Evolutionary conservation across 164 flowering plant genomes (phyloP), one percentile per base, ranked within the genome.

Genomic region (Taxillus chinensis): DNA sequence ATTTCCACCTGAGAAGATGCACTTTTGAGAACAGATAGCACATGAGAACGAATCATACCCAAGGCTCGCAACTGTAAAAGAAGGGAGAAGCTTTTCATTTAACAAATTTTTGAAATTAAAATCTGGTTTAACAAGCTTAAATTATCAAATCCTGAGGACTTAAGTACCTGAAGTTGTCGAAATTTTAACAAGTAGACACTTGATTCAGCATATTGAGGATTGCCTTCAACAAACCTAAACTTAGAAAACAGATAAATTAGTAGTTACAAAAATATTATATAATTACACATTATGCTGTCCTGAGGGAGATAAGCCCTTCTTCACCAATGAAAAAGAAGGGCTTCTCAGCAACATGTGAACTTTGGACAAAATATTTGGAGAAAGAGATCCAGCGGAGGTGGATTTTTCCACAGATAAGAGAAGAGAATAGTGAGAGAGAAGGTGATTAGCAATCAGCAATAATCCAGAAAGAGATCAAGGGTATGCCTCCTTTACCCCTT

Each of bases 201-300:
- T 54, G 97, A 90, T 78, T 93, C 99, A 37, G 96, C 96, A 82
- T 86, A 93, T 56, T 93, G 99, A 39, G 95, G 92, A 79, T 90
- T 93, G 73, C 76, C 82, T 68, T 90, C 96, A 62, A 90, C 92
- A 83, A 89, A 93, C 79, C 99, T 93, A 70, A 48, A 67, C 52
- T 59, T 49, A 46, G 42, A 53, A 39, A 11, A 13, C 16, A 58
- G 59, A 58, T 63, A 39, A 39, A 16, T 39, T 8, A 62, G 42
- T 9, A 12, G 13, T 49, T 9, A 49, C 4, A 49, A 49, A 12
- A 49, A 49, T 12, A 11, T 27, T 27, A 27, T 27, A 27, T 27
- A 27, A 27, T 27, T 27, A 27, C 27, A 27, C 46, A 43, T 43
- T 6, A 43, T 43, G 10, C 46, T 43, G 10, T 0, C 7, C 10